Base-by-base conservation (phyloP, 2,329 filamentous ascomycete genomes). In the Tolypocladium cylindrosporum region DNA sequence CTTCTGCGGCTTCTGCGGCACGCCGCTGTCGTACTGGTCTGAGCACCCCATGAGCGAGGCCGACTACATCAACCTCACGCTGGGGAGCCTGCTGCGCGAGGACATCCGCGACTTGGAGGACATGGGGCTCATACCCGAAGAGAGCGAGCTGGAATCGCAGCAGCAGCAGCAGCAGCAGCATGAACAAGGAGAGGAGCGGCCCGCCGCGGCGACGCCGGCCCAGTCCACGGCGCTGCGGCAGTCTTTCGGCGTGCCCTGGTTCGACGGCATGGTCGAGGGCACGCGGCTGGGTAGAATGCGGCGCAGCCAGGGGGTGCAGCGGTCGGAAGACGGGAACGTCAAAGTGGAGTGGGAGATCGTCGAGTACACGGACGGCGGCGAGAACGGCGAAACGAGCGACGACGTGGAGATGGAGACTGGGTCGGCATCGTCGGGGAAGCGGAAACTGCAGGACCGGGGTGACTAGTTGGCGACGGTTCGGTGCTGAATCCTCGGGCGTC, bases 1-100 rank as follows among this genome's bases (percentile, higher is more conserved):
- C 64, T 97, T 97, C 72, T 97, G 92, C 73, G 92, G 92, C 31
- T 95, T 89, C 75, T 96, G 92, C 70, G 92, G 92, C 56, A 96
- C 91, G 0, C 88, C 89, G 14, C 76, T 97, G 57, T 88, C 87
- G 0, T 90, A 87, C 65, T 96, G 91, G 91, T 87, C 85, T 53
- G 91, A 96, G 71, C 73, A 83, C 31, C 88, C 89, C 0, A 75
- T 72, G 1, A 78, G 78, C 55, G 89, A 94, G 69, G 87, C 87
- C 14, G 85, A 91, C 9, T 93, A 83, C 68, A 91, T 97, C 74
- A 86, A 85, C 59, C 77, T 96, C 58, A 89, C 91, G 0, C 76
- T 96, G n/a, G 90, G 90, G 6, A 93, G 87, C 64, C 76, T 97
- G 56, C 69, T 83, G 42, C 80, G 81, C 7, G 84, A 89, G 57